phyloP scores from a whole-genome alignment of 129 eudicot genomes.

The Chrysanthemum seticuspe region DNA sequence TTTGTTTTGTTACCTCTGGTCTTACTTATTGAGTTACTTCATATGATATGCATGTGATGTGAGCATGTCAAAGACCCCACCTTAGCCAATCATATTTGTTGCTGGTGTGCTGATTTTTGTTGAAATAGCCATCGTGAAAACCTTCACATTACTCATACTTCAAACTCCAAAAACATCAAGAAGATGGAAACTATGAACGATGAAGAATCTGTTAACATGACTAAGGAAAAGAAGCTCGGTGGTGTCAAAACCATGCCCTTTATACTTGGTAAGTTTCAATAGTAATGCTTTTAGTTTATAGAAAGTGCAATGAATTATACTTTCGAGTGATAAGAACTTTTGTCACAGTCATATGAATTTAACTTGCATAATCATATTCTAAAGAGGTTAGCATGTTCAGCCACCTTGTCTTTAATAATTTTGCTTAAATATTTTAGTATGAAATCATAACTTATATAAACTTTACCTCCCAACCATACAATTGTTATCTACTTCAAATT shows the following conservation, averaged over 20 bases:
- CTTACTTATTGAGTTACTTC: not conserved
- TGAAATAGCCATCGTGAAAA: not conserved
- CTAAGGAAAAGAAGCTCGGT: conserved; percentile 39
- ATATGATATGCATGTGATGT: not conserved
- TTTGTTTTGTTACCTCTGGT: conserved; percentile 7
- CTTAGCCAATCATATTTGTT: not conserved
- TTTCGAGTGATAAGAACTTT: too few species aligned
- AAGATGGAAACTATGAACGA: conserved; percentile 26
- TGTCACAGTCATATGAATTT: too few species aligned
- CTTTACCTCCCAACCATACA: too few species aligned
- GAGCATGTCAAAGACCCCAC: conserved; percentile 6
- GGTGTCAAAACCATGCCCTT: conserved; percentile 42
- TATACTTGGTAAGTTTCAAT: conserved; percentile 30
- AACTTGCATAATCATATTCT: too few species aligned
- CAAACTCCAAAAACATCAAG: conserved; percentile 17
- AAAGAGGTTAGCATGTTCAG: too few species aligned
- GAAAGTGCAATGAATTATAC: too few species aligned
- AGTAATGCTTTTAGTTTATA: too few species aligned
- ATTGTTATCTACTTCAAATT: too few species aligned
- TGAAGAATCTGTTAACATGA: conserved; percentile 12
- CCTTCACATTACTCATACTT: not conserved
- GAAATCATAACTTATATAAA: too few species aligned
- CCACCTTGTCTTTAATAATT: not conserved
- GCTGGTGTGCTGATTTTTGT: conserved; percentile 1
- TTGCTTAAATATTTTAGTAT: too few species aligned